Evolutionary conservation across 306 rosid species (phyloP), one percentile per base, ranked within the genome.

Genomic region (Urtica urens): DNA sequence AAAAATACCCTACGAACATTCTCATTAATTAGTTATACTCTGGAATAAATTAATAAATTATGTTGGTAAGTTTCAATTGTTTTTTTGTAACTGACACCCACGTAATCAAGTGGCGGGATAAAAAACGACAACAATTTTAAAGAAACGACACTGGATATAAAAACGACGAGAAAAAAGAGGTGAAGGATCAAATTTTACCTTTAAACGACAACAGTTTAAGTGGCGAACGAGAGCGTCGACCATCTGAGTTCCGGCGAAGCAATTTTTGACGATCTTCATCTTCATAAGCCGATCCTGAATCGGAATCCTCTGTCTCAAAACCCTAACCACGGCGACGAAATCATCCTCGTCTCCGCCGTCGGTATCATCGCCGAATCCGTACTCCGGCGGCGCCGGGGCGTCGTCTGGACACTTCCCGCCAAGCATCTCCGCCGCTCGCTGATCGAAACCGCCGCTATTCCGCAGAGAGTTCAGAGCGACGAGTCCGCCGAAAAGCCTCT

Each of bases 381-480:
- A 92, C 5, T 53, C 77, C 1, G 99, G 87, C 55, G 72, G 64
- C 1, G 74, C 42, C 3, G 96, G 99, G 15, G 93, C 78, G 2
- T 66, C 67, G 13, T 71, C 87, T 14, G 94, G 77, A 1, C 68
- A 60, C 17, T 63, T 73, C 46, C 46, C 59, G 3, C 66, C 60
- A 14, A 82, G 27, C 70, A 75, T 58, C 66, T 77, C 94, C 74
- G 26, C 66, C 70, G 78, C 38, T 59, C 73, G 69, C 69, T 40
- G 59, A 8, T 92, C 99, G 7, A 92, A 75, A 11, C 65, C 85
- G 0, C 94, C 99, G 23, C 94, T 75, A 48, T 85, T 92, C 44
- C 96, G 57, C 21, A 82, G 46, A n/a, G 94, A 82, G 35, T 92
- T 92, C 55, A 92, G 58, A n/a, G 81, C 87, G 34, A 82, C 94